Evolutionary conservation across 1,284 basidiomycete species (phyloP).

Genomic region (Rhodotorula sp.): DNA sequence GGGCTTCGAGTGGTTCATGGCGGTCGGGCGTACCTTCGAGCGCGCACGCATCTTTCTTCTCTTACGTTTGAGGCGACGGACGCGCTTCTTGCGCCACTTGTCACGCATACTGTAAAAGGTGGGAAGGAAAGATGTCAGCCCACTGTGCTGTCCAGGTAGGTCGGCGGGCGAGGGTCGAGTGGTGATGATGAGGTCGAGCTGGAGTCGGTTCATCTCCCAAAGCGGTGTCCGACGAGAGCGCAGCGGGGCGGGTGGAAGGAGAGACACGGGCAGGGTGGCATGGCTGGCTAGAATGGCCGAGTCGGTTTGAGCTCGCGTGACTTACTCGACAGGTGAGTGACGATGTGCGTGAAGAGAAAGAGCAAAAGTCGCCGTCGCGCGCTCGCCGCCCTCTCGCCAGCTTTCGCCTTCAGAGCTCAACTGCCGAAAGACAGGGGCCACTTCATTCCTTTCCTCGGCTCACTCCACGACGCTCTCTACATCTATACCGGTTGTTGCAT

Average conservation of each 20-base stretch:
- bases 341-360: constrained; percentile 29
- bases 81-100: constrained; percentile 48
- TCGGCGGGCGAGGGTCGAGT: not conserved
- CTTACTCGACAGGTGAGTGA: constrained; percentile 23
- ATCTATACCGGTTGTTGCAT: too few species aligned
- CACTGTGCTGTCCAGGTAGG: not conserved
- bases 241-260: not conserved
- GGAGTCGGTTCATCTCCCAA: not conserved
- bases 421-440: not conserved
- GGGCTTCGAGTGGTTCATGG: not conserved
- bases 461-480: not conserved
- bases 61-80: constrained; percentile 46
- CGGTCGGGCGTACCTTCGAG: constrained; percentile 21
- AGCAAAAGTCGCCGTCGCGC: not conserved
- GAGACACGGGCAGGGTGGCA: not conserved
- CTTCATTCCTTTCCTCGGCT: not conserved
- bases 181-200: constrained; percentile 1
- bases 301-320: not conserved
- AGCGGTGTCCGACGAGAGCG: not conserved
- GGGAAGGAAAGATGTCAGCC: not conserved
- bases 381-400: not conserved
- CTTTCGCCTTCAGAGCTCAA: not conserved
- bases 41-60: constrained; percentile 45
- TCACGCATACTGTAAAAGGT: constrained; percentile 41
- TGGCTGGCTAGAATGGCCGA: not conserved